Evolutionary conservation across 2,329 filamentous ascomycete genomes (phyloP), one percentile per base, ranked within the genome.

Genomic region (Ophiostoma piceae): DNA sequence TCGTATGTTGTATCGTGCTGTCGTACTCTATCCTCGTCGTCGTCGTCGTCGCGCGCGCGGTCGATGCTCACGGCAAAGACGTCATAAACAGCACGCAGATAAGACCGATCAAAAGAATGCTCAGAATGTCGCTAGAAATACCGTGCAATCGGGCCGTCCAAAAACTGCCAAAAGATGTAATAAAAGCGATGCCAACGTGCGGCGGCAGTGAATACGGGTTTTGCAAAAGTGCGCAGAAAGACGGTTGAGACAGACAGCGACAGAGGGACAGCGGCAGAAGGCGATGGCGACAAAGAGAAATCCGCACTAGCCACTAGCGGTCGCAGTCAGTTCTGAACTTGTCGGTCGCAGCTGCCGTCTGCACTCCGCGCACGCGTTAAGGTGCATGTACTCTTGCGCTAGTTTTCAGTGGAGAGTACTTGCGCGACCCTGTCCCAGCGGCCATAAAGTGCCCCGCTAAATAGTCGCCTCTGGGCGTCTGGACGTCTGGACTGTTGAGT

Each of bases 401-500:
- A 16, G 11, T 32, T 29, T 29, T 32, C 14, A 5, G 57, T 62
- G 57, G 22, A 32, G 9, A 32, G 60, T 64, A 64, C 60, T 64
- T 64, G 29, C 16, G 11, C 32, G 60, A 64, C 60, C 60, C 60
- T 64, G 32, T 37, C 29, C 60, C 29, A 11, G 11, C 14, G 32
- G 51, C 11, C 8, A 26, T 57, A 26, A 26, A 26, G 51, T 35
- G 29, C 57, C 57, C 57, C 57, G 57, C 57, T 62, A 66, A 41
- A 66, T 16, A 37, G 35, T 66, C 32, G 32, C 60, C 16, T 19
- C 26, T 32, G 60, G 29, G 16, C 57, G 51, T 43, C n/a, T 72
- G 72, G 79, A 66, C 81, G 41, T n/a, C 26, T 29, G 26, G 26
- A 29, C 26, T 29, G 26, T 29, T 29, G 26, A 29, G 26, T 29